Conservation (phyloP, 108 stramenopile species). For the Cylindrotheca closterium region DNA sequence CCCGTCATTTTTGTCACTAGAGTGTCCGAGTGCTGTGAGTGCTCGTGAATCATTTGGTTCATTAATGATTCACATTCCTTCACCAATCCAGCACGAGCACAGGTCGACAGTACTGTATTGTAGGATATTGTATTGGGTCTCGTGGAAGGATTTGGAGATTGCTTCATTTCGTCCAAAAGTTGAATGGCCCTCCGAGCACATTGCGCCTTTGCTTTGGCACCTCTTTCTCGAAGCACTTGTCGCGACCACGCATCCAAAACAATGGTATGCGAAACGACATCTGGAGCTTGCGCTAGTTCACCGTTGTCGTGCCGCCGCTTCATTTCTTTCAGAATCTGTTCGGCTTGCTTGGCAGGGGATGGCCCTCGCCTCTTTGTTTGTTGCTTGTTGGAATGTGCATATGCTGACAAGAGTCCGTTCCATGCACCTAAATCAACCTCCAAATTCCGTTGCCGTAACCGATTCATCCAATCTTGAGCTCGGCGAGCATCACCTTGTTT, state of each 20-base stretch:
- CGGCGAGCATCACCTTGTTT: conserved; percentile 19
- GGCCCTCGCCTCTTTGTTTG: no score
- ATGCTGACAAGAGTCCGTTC: conserved; percentile 23
- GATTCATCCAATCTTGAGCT: conserved; percentile 25
- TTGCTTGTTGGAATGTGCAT: neutral
- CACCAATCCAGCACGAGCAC: conserved; percentile 22
- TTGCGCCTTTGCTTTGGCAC: conserved; percentile 1
- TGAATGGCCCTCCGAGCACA: conserved; percentile 56
- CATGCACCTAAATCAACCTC: conserved; percentile 15
- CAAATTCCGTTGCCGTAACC: conserved; percentile 6
- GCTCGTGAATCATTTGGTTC: conserved; percentile 22
- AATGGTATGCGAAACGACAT: conserved; percentile 65
- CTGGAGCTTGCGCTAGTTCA: conserved; percentile 29
- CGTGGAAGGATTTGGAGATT: neutral
- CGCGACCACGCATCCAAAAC: conserved; percentile 61
- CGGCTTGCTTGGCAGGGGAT: conserved; percentile 17
- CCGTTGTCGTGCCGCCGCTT: conserved; percentile 11
- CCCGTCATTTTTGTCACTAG: neutral
- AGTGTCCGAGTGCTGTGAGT: neutral
- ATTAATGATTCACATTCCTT: conserved; percentile 33
- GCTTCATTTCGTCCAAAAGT: conserved; percentile 48
- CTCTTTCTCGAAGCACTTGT: conserved; percentile 29
- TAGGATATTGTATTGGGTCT: conserved; percentile 61
- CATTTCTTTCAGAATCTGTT: conserved; percentile 24
- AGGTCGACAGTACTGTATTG: conserved; percentile 63